phyloP scores from a whole-genome alignment of 75 land plant genomes.

The Azolla pinnata region DNA sequence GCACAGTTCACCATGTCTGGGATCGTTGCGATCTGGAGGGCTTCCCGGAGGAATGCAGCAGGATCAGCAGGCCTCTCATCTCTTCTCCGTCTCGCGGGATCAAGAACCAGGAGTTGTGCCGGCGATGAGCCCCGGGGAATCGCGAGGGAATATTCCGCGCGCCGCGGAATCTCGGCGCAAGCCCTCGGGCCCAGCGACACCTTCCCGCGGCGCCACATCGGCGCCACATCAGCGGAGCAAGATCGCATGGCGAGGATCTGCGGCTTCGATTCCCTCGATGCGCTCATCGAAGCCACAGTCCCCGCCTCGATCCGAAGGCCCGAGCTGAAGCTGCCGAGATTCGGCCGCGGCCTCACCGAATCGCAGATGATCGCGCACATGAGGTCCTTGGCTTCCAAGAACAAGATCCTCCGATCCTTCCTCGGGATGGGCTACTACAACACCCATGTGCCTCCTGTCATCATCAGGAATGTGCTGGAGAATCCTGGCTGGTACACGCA shows the following conservation, averaged over 20 bases:
- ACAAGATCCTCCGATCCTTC: conserved; percentile 71
- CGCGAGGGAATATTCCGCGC: too few species aligned
- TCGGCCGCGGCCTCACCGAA: conserved; percentile 79
- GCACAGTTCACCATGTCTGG: background rate
- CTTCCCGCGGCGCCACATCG: conserved; percentile 86
- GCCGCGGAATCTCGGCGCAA: conserved; percentile 65
- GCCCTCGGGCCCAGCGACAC: conserved; percentile 76
- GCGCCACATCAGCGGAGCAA: conserved; percentile 74
- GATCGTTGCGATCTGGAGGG: background rate
- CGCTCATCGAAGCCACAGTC: conserved; percentile 89
- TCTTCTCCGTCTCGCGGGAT: conserved; percentile 4
- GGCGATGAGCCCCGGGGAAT: too few species aligned
- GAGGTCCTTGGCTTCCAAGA: conserved; percentile 63
- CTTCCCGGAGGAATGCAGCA: too few species aligned
- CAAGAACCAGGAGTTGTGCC: too few species aligned
- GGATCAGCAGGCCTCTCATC: too few species aligned
- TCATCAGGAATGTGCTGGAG: conserved; percentile 86
- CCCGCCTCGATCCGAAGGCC: conserved; percentile 58
- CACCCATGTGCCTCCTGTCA: conserved; percentile 82
- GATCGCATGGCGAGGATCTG: conserved; percentile 51
- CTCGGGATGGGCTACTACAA: conserved; percentile 97
- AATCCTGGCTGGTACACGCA: conserved; percentile 99
- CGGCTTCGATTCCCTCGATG: conserved; percentile 58
- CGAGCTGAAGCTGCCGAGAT: conserved; percentile 44
- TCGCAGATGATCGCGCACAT: conserved; percentile 84